These are phyloP conservation scores for Gynandropsis gynandra DNA, from an alignment of 345 rosid species.

Conservation along the genomic window DNA sequence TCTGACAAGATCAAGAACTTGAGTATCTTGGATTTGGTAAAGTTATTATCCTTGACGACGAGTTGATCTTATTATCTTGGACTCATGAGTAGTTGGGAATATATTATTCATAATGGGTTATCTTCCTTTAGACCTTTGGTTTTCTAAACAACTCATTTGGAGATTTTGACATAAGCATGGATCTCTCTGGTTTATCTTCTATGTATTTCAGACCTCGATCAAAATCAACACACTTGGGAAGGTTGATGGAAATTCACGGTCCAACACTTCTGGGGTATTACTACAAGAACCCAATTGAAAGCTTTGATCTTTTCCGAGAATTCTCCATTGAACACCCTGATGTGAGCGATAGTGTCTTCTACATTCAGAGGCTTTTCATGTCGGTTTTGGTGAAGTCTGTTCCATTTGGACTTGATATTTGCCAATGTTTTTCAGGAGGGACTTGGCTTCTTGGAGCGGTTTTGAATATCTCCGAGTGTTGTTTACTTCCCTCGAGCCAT, in stretches of 20 bases:
- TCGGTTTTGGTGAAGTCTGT: background rate
- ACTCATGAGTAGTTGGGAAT: too few relatives aligned
- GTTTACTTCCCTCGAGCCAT: slow-evolving; percentile 48
- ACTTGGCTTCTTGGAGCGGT: slow-evolving; percentile 74
- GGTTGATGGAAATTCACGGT: slow-evolving; percentile 60
- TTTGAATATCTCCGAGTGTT: slow-evolving; percentile 75
- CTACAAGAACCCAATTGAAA: slow-evolving; percentile 68
- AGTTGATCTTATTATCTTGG: too few relatives aligned
- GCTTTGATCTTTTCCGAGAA: slow-evolving; percentile 51
- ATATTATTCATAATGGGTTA: too few relatives aligned
- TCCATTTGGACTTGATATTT: slow-evolving; percentile 13
- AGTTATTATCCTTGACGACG: too few relatives aligned
- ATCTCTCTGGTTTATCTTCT: slow-evolving; percentile 8
- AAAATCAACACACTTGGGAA: slow-evolving; percentile 60
- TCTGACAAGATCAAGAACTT: too few relatives aligned
- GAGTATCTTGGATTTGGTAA: too few relatives aligned
- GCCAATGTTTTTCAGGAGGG: slow-evolving; percentile 40
- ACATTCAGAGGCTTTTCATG: background rate
- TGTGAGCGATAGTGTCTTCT: too few relatives aligned
- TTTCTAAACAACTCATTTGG: too few relatives aligned
- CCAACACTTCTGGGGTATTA: slow-evolving; percentile 53
- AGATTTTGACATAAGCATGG: too few relatives aligned
- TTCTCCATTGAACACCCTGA: slow-evolving; percentile 61
- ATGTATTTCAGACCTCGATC: slow-evolving; percentile 38
- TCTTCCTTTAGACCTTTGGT: too few relatives aligned